phyloP scores from a whole-genome alignment of 163 green algal species.

The Chlamydomonas reinhardtii region DNA sequence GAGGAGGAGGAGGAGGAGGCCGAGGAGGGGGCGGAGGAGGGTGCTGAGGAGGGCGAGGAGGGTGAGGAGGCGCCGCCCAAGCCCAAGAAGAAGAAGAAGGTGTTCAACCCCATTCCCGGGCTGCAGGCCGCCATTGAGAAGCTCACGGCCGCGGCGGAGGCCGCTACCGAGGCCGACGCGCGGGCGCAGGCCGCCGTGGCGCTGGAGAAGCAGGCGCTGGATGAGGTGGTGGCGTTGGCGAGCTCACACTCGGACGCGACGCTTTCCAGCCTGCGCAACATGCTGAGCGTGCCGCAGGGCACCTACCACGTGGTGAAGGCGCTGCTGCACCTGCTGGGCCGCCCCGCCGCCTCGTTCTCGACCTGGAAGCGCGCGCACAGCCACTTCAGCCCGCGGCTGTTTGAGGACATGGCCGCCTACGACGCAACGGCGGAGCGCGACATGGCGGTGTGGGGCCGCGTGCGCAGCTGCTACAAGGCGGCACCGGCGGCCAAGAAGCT shows the following conservation, averaged over 20 bases:
- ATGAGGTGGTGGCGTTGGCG: slow-evolving; percentile 51
- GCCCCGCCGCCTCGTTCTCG: slow-evolving; percentile 45
- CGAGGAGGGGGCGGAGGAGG: slow-evolving; percentile 40
- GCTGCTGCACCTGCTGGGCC: slow-evolving; percentile 67
- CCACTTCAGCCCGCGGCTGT: slow-evolving; percentile 56
- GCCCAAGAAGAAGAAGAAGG: slow-evolving; percentile 48
- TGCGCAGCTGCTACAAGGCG: slow-evolving; percentile 58
- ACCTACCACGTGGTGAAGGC: slow-evolving; percentile 69
- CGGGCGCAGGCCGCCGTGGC: slow-evolving; percentile 36
- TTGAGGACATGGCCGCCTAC: slow-evolving; percentile 61
- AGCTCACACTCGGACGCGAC: slow-evolving; percentile 1
- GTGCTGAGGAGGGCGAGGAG: slow-evolving; percentile 48
- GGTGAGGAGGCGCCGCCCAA: slow-evolving; percentile 28
- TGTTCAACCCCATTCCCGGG: slow-evolving; percentile 47
- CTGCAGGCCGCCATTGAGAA: slow-evolving; percentile 36
- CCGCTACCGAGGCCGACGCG: slow-evolving; percentile 27
- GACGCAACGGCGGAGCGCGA: slow-evolving; percentile 62
- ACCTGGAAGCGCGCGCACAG: slow-evolving; percentile 64
- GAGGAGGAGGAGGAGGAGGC: slow-evolving; percentile 13
- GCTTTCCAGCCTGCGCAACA: slow-evolving; percentile 39
- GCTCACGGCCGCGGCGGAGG: slow-evolving; percentile 28
- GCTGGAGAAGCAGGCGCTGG: slow-evolving; percentile 54
- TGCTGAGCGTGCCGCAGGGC: slow-evolving; percentile 53
- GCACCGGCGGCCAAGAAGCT: slow-evolving; percentile 44
- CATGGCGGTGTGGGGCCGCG: slow-evolving; percentile 41